Evolutionary conservation across 352 stramenopile species (phyloP).

Genomic region (Pythium rhizo-oryzae): DNA sequence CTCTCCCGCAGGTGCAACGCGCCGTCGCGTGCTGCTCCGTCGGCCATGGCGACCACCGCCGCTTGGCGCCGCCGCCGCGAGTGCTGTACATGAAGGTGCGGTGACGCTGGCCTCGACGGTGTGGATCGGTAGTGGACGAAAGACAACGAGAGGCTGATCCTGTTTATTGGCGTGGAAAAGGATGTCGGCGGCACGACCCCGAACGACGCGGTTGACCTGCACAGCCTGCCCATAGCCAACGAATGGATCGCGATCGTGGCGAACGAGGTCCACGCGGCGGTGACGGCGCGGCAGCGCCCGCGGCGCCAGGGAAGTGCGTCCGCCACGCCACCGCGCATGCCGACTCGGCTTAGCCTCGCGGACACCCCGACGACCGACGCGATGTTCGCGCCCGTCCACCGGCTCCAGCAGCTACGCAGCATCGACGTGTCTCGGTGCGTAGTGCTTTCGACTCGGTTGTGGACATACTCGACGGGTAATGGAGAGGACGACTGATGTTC

Average conservation of each 20-base stretch:
- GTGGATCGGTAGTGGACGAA: background rate
- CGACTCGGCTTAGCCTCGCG: slow-evolving; percentile 9
- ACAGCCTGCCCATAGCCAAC: slow-evolving; percentile 11
- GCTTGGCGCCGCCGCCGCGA: slow-evolving; percentile 7
- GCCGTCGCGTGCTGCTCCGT: background rate
- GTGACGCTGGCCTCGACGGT: background rate
- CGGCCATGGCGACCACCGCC: slow-evolving; percentile 7
- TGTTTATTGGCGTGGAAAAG: background rate
- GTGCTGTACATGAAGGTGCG: slow-evolving; percentile 30
- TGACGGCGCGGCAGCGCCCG: background rate
- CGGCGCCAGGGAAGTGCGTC: background rate
- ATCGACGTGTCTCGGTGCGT: slow-evolving; percentile 37
- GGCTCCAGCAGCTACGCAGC: slow-evolving; percentile 24
- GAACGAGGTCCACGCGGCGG: slow-evolving; percentile 1
- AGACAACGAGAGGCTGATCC: too few relatives aligned
- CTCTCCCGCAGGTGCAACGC: slow-evolving; percentile 6
- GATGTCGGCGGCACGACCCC: background rate
- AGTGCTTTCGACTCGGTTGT: background rate
- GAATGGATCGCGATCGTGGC: slow-evolving; percentile 27
- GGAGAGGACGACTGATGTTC: background rate
- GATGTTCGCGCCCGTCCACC: slow-evolving; percentile 23
- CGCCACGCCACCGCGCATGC: background rate
- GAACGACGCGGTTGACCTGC: slow-evolving; percentile 14
- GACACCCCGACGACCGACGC: slow-evolving; percentile 30
- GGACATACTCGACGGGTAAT: background rate